A percentile compares a stretch with the other conserved stretches of the same genome.
Evolutionary conservation across 768 basidiomycete species (phyloP).

Genomic region (Tylopilus cervinicoccineus): DNA sequence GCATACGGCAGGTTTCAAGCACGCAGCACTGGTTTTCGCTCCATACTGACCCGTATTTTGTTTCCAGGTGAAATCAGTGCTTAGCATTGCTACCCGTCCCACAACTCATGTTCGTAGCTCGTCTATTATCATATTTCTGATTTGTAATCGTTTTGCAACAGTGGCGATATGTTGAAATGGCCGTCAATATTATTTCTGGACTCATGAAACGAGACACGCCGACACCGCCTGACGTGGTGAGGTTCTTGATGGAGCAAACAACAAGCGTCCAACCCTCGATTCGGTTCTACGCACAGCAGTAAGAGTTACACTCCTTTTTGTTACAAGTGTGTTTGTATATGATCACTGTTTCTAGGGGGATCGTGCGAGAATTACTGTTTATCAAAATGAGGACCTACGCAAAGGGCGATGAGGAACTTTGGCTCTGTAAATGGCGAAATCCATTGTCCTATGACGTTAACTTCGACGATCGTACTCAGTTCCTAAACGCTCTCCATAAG

Average conservation of each 20-base stretch:
- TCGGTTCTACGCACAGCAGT: slow-evolving; percentile 63
- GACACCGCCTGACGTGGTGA: slow-evolving; percentile 49
- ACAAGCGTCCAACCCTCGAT: slow-evolving; percentile 72
- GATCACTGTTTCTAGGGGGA: slow-evolving; percentile 41
- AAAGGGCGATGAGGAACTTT: slow-evolving; percentile 57
- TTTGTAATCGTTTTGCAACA: slow-evolving; percentile 30
- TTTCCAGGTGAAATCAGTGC: slow-evolving; percentile 52
- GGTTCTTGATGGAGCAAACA: slow-evolving; percentile 61
- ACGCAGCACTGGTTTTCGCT: background rate
- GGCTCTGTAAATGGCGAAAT: slow-evolving; percentile 70
- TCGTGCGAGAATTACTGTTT: slow-evolving; percentile 61
- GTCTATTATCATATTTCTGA: background rate
- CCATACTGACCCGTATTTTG: background rate
- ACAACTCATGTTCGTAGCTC: slow-evolving; percentile 62
- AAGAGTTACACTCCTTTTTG: slow-evolving; percentile 12
- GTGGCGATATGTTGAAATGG: slow-evolving; percentile 83
- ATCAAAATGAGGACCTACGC: slow-evolving; percentile 78
- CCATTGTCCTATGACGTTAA: slow-evolving; percentile 48
- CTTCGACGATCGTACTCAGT: slow-evolving; percentile 44
- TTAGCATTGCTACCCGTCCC: slow-evolving; percentile 55
- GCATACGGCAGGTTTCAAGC: slow-evolving; percentile 41
- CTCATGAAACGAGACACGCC: slow-evolving; percentile 62
- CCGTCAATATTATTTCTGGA: slow-evolving; percentile 54
- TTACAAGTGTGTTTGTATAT: background rate
- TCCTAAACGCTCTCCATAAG: slow-evolving; percentile 44